Evolutionary conservation across 352 stramenopile species (phyloP), one percentile per base, ranked within the genome.

Genomic region (Pythium dissotocum): DNA sequence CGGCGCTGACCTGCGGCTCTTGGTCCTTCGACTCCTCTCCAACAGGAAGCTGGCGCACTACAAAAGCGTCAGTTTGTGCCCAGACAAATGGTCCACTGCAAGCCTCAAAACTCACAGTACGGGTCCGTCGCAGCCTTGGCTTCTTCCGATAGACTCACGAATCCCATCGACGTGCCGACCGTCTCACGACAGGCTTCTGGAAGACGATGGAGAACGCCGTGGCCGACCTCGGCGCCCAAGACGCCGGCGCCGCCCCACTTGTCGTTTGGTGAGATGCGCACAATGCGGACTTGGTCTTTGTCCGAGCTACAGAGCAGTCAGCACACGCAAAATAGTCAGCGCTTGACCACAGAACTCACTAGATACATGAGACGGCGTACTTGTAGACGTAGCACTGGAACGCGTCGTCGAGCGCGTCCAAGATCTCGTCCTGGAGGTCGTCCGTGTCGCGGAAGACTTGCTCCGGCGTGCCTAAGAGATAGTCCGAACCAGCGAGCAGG

Each of bases 331-430:
- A 36, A 35, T 9, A 18, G 56, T 36, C 6, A 42, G n/a, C 21
- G 1, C 6, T 2, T 35, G 36, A 24, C 60, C 38, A 33, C 21
- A 24, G 21, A 24, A 24, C 21, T 24, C 26, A 42, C n/a, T 1
- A 58, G 4, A 8, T 4, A 46, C 33, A 46, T 21, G 10, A 10
- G 1, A 10, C 14, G 24, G 75, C 82, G 21, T 52, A 94, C 88
- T 97, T 99, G 87, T 99, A 99, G 14, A 99, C 96, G 71, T 99
- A 99, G 59, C 98, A 94, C 78, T 99, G 96, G 63, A 99, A 91
- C 2, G 97, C 89, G 51, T 90, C 78, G 70, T 99, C 90, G 6
- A 98, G 62, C 60, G 98, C 79, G 48, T 95, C 75, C 62, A 95
- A 62, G 33, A 99, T 85, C 62, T 98, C 88, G 38, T 97, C 85